Conservation (phyloP, 768 basidiomycete genomes). For the Phaeolepiota aurea region DNA sequence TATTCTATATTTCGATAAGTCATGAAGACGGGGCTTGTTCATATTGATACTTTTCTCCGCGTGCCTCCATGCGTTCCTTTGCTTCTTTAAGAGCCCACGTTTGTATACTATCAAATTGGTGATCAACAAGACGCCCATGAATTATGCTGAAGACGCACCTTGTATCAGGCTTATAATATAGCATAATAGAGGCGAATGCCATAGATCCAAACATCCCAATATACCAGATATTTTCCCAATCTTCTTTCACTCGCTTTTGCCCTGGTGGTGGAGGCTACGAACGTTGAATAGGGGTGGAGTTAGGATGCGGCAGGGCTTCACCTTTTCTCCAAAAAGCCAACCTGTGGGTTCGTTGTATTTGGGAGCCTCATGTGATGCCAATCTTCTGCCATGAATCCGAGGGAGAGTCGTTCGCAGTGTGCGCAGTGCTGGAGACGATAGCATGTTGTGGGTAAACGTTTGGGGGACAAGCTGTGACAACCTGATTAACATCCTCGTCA, state of each 20-base stretch:
- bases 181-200: conserved; percentile 61
- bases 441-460: conserved; percentile 3
- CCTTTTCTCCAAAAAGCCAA: conserved; percentile 86
- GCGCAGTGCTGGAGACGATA: conserved; percentile 39
- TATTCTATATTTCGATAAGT: neutral
- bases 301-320: conserved; percentile 19
- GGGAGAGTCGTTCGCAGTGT: conserved; percentile 29
- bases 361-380: conserved; percentile 70
- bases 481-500: neutral
- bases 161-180: conserved; percentile 92
- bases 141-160: conserved; percentile 36
- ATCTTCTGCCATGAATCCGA: conserved; percentile 32
- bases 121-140: neutral
- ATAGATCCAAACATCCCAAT: conserved; percentile 87
- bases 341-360: conserved; percentile 88
- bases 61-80: conserved; percentile 82
- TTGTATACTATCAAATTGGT: conserved; percentile 55
- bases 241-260: conserved; percentile 79
- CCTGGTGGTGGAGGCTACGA: conserved; percentile 66
- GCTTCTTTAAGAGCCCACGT: conserved; percentile 90
- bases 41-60: conserved; percentile 87
- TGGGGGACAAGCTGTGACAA: conserved; percentile 3
- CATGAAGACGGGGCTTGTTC: conserved; percentile 37
- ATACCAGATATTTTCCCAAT: conserved; percentile 90
- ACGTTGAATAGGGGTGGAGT: neutral